phyloP scores from a whole-genome alignment of 768 basidiomycete genomes.

The Podaxis sp. region DNA sequence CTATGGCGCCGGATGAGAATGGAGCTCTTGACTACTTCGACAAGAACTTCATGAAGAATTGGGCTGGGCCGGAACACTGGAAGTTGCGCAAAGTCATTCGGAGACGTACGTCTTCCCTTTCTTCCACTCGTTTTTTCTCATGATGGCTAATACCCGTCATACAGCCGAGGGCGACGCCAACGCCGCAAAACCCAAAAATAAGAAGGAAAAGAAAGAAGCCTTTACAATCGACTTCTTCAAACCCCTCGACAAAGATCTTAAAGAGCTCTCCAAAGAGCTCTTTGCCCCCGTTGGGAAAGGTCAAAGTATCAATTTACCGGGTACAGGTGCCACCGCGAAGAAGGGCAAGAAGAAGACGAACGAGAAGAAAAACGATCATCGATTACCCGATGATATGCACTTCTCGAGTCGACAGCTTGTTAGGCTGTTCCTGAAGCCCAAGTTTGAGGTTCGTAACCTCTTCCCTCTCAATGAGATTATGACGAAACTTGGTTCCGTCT shows the following conservation, averaged over 20 bases:
- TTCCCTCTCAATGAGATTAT: neutral
- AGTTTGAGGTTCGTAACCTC: conserved; percentile 73
- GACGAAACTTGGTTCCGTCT: conserved; percentile 11
- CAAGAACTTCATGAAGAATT: conserved; percentile 82
- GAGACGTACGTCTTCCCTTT: conserved; percentile 52
- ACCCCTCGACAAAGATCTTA: conserved; percentile 57
- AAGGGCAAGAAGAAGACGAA: conserved; percentile 53
- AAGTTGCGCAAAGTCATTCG: conserved; percentile 83
- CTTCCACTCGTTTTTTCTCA: neutral
- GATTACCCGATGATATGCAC: conserved; percentile 96
- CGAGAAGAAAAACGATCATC: conserved; percentile 72
- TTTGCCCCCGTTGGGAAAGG: conserved; percentile 79
- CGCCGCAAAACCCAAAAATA: conserved; percentile 48
- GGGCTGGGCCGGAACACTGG: conserved; percentile 99
- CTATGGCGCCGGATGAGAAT: conserved; percentile 67
- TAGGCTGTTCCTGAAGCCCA: conserved; percentile 93
- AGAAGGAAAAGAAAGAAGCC: conserved; percentile 75
- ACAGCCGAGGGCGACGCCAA: conserved; percentile 42
- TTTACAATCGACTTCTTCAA: conserved; percentile 80
- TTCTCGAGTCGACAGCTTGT: conserved; percentile 90
- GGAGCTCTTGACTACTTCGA: conserved; percentile 90
- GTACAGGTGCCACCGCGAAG: conserved; percentile 44
- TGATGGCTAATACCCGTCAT: conserved; percentile 13
- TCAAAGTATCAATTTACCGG: conserved; percentile 66
- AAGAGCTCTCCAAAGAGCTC: conserved; percentile 64